Evolutionary conservation across 306 rosid genomes (phyloP).

Genomic region (Acacia confusa): DNA sequence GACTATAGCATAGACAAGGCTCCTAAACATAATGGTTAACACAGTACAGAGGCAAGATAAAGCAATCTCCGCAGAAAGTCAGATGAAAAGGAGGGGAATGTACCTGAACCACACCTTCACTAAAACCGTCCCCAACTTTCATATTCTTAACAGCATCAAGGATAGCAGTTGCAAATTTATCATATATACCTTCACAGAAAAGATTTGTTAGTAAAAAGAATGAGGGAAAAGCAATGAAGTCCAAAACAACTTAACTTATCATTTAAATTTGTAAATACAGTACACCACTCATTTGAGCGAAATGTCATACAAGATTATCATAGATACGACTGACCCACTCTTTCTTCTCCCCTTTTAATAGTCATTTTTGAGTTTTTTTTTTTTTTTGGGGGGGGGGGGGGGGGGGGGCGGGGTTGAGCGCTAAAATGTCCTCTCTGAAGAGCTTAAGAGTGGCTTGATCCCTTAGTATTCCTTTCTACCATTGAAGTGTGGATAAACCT

Average conservation of each 20-base stretch:
- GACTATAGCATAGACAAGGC: not conserved
- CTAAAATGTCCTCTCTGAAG: not conserved
- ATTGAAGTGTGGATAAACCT: too few species aligned
- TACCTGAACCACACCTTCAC: conserved; percentile 91
- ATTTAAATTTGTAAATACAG: not conserved
- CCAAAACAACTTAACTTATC: not conserved
- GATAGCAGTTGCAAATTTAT: conserved; percentile 72
- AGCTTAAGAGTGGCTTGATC: not conserved
- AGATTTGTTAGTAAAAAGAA: conserved; percentile 6
- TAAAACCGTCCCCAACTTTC: conserved; percentile 95
- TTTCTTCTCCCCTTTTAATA: not conserved
- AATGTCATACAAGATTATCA: conserved; percentile 16
- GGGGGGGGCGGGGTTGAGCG: too few species aligned
- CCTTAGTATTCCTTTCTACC: not conserved
- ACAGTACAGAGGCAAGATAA: conserved; percentile 20
- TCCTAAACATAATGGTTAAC: not conserved
- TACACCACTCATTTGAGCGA: conserved; percentile 14
- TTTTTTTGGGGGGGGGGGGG: too few species aligned
- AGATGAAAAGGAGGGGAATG: conserved; percentile 17
- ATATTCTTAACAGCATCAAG: conserved; percentile 70
- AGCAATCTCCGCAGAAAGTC: conserved; percentile 19
- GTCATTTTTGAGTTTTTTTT: too few species aligned
- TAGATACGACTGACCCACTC: not conserved
- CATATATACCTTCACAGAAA: conserved; percentile 70
- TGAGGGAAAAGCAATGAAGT: not conserved